Percentiles rank a stretch among this genome's conserved stretches.
phyloP scores from a whole-genome alignment of 2,329 filamentous ascomycete genomes.

The Microdochium trichocladiopsis region DNA sequence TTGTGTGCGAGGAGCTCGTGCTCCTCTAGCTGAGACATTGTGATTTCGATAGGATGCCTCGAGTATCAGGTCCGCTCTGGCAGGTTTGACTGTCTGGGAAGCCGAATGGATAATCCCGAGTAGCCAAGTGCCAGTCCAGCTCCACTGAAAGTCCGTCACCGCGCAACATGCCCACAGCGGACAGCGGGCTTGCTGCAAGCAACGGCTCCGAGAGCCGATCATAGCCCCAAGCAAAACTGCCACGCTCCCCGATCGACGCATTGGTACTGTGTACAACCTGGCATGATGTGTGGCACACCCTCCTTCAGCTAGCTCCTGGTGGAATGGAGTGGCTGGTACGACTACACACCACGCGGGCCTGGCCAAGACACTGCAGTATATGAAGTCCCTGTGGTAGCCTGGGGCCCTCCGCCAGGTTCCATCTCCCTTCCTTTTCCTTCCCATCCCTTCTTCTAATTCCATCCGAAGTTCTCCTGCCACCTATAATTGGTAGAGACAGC shows the following conservation, averaged over 20 bases:
- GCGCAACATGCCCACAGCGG: not conserved
- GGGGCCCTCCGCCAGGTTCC: not conserved
- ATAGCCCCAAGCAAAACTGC: not conserved
- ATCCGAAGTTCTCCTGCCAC: not conserved
- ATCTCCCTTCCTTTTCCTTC: not conserved
- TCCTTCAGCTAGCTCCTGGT: not conserved
- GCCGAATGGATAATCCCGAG: not conserved
- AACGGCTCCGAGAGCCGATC: not conserved
- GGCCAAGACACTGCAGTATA: not conserved
- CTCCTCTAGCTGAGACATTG: not conserved
- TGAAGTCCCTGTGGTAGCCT: not conserved
- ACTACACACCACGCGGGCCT: not conserved
- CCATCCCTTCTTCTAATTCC: not conserved
- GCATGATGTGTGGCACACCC: not conserved
- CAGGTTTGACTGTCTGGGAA: not conserved
- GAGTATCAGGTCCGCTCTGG: not conserved
- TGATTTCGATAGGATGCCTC: not conserved
- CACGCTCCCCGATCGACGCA: not conserved
- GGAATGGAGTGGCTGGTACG: not conserved
- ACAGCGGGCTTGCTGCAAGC: too few relatives aligned
- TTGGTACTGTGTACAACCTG: not conserved
- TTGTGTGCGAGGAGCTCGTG: not conserved
- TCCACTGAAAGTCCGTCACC: not conserved
- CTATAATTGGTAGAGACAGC: not conserved
- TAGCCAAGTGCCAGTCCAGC: too few relatives aligned